Evolutionary conservation across 768 basidiomycete species (phyloP).

Genomic region (Rhizopogon sp.): DNA sequence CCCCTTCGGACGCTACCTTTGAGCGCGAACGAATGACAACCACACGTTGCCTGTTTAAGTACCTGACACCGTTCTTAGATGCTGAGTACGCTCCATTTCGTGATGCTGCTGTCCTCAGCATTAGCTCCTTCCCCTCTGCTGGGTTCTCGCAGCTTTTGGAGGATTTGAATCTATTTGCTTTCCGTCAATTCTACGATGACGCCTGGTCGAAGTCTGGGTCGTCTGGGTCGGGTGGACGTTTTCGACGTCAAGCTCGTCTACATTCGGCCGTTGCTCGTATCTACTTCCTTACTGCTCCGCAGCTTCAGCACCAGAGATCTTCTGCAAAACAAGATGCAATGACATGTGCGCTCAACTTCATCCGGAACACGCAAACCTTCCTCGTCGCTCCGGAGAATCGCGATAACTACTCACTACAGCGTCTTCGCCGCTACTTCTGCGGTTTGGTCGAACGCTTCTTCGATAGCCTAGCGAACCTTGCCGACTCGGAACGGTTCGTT

Average conservation of each 20-base stretch:
- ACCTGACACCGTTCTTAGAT: slow-evolving; percentile 82
- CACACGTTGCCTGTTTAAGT: slow-evolving; percentile 77
- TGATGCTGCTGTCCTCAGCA: slow-evolving; percentile 81
- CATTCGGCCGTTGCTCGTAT: slow-evolving; percentile 87
- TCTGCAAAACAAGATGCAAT: slow-evolving; percentile 68
- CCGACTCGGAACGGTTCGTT: slow-evolving; percentile 73
- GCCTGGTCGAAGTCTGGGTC: slow-evolving; percentile 42
- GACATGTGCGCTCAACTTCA: slow-evolving; percentile 79
- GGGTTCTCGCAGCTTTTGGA: slow-evolving; percentile 81
- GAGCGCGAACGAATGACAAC: slow-evolving; percentile 82
- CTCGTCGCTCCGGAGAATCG: slow-evolving; percentile 68
- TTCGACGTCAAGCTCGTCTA: slow-evolving; percentile 69
- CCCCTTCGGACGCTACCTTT: slow-evolving; percentile 67
- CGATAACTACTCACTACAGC: slow-evolving; percentile 73
- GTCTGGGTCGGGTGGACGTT: slow-evolving; percentile 44
- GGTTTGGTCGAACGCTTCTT: slow-evolving; percentile 84
- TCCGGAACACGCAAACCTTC: slow-evolving; percentile 75
- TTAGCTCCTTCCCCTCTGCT: slow-evolving; percentile 78
- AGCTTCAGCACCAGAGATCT: slow-evolving; percentile 65
- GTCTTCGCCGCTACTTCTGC: slow-evolving; percentile 86
- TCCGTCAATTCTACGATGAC: slow-evolving; percentile 79
- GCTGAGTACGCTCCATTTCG: slow-evolving; percentile 81
- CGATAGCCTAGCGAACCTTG: slow-evolving; percentile 63
- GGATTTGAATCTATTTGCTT: slow-evolving; percentile 74
- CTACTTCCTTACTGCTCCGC: slow-evolving; percentile 79